phyloP scores from a whole-genome alignment of 2,329 filamentous ascomycete species.

The Aspergillus eucalypticola region DNA sequence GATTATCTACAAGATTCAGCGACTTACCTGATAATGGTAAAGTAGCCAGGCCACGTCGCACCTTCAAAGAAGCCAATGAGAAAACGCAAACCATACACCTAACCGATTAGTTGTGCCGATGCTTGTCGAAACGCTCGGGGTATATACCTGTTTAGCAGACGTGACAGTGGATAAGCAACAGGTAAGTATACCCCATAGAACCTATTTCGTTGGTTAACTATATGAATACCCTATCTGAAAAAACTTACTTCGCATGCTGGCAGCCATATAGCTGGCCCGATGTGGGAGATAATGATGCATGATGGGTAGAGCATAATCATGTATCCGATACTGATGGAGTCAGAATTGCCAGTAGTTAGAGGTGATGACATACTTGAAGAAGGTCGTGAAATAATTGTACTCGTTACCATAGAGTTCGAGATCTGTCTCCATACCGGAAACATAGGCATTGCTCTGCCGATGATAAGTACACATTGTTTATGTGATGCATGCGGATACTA shows the following conservation, averaged over 20 bases:
- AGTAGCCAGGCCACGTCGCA: slow-evolving; percentile 7
- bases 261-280: slow-evolving; percentile 5
- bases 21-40: slow-evolving; percentile 9
- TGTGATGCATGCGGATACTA: neutral
- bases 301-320: slow-evolving; percentile 11
- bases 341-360: neutral
- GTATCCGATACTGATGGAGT: slow-evolving; percentile 3
- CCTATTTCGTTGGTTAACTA: neutral
- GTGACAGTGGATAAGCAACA: slow-evolving; percentile 4
- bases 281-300: slow-evolving; percentile 4
- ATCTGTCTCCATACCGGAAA: slow-evolving; percentile 10
- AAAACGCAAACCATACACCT: slow-evolving; percentile 10
- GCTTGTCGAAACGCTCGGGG: neutral
- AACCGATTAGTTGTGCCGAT: neutral
- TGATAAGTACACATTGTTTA: neutral
- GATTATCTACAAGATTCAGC: too few species aligned
- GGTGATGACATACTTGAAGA: slow-evolving; percentile 1
- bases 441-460: slow-evolving; percentile 11
- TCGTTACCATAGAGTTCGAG: slow-evolving; percentile 9
- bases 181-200: neutral
- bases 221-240: too few species aligned
- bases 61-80: slow-evolving; percentile 9
- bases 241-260: slow-evolving; percentile 1
- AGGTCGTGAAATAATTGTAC: slow-evolving; percentile 11
- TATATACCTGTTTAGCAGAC: neutral